Evolutionary conservation across 257 asterid genomes (phyloP).

Genomic region (Echium plantagineum): DNA sequence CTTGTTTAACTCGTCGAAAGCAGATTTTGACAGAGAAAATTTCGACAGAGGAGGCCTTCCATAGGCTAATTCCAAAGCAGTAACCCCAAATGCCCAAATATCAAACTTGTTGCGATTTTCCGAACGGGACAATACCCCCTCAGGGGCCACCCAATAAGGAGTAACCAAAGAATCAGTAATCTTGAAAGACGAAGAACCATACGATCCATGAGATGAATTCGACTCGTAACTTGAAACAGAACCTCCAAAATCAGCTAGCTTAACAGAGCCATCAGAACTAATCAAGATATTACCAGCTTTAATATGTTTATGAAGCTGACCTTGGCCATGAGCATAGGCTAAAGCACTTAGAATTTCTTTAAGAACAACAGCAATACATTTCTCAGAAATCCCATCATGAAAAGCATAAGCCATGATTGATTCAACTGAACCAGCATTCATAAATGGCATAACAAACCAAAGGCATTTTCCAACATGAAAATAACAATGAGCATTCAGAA

Average conservation of each 20-base stretch:
- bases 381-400: constrained; percentile 61
- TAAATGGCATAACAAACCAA: constrained; percentile 91
- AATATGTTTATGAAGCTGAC: constrained; percentile 41
- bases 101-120: constrained; percentile 76
- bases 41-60: constrained; percentile 85
- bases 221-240: constrained; percentile 63
- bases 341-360: constrained; percentile 44
- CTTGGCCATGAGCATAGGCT: constrained; percentile 64
- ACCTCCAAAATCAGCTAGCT: constrained; percentile 76
- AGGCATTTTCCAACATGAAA: constrained; percentile 51
- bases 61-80: constrained; percentile 74
- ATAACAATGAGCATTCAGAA: constrained; percentile 66
- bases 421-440: constrained; percentile 70
- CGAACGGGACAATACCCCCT: constrained; percentile 60
- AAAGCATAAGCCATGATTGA: constrained; percentile 42
- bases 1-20: constrained; percentile 64
- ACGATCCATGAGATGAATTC: constrained; percentile 13
- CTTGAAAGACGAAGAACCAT: constrained; percentile 22
- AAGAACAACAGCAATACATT: constrained; percentile 44
- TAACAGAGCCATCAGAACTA: constrained; percentile 53
- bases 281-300: constrained; percentile 28
- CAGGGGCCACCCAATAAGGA: constrained; percentile 90
- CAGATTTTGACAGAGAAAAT: constrained; percentile 61
- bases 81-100: constrained; percentile 83
- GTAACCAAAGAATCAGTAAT: constrained; percentile 61